Conservation (phyloP, 257 asterid species). For the Solanum boliviense region DNA sequence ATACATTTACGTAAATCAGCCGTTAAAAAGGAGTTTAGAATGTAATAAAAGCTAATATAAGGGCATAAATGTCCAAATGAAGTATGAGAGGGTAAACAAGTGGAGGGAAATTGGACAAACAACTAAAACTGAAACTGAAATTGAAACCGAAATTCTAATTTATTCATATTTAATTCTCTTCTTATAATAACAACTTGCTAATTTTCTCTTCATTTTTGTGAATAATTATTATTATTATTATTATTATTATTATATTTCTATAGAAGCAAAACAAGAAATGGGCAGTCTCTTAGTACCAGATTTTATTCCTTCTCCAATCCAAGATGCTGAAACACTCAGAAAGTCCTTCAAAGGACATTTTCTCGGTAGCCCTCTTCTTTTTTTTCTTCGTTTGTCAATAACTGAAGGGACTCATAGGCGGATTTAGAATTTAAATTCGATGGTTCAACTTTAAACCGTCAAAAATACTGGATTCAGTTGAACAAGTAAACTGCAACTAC, state of each 20-base stretch:
- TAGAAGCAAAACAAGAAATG: constrained; percentile 14
- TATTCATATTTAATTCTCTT: background rate
- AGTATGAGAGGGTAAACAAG: background rate
- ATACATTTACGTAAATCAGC: background rate
- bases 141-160: background rate
- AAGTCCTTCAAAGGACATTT: constrained; percentile 40
- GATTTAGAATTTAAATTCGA: background rate
- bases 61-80: background rate
- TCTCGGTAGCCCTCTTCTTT: background rate
- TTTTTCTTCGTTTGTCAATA: background rate
- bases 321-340: constrained; percentile 46
- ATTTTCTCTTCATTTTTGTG: background rate
- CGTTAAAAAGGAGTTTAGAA: background rate
- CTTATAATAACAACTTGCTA: background rate
- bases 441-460: background rate
- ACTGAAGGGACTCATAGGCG: no score
- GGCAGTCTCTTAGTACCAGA: constrained; percentile 44
- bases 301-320: constrained; percentile 51
- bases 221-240: no score
- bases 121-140: background rate
- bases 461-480: background rate
- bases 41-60: background rate
- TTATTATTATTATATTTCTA: no score
- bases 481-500: background rate
- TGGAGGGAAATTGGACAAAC: background rate